phyloP scores from a whole-genome alignment of 305 asterid genomes.

The Nicotiana rustica region DNA sequence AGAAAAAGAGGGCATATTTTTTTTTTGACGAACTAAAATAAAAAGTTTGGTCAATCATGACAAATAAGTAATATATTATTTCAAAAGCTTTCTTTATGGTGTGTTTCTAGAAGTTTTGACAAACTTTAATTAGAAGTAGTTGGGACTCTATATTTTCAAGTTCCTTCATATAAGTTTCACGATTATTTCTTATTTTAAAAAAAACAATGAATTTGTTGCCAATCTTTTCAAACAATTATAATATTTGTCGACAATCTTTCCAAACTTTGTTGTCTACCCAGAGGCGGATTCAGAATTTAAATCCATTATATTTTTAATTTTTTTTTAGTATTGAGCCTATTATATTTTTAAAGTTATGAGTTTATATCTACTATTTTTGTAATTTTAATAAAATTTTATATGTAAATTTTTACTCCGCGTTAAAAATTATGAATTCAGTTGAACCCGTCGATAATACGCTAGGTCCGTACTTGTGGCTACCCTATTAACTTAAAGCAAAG shows the following conservation, averaged over 20 bases:
- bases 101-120: background rate
- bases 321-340: too few species aligned
- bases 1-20: background rate
- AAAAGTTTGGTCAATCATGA: background rate
- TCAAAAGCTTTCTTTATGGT: background rate
- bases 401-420: too few species aligned
- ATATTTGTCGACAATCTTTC: too few species aligned
- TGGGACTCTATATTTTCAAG: background rate
- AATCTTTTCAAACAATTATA: background rate
- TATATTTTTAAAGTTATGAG: too few species aligned
- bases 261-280: background rate
- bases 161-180: background rate
- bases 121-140: background rate
- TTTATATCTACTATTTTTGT: too few species aligned
- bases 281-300: too few species aligned
- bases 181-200: background rate
- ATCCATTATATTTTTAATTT: too few species aligned
- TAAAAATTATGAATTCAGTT: too few species aligned
- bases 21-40: background rate
- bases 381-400: too few species aligned
- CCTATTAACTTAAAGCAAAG: background rate
- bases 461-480: background rate
- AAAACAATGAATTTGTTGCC: background rate
- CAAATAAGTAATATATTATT: background rate
- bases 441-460: too few species aligned